A percentile compares a stretch with the other conserved stretches of the same genome.
phyloP scores from a whole-genome alignment of 768 basidiomycete genomes.

The Boletus rubropictus region DNA sequence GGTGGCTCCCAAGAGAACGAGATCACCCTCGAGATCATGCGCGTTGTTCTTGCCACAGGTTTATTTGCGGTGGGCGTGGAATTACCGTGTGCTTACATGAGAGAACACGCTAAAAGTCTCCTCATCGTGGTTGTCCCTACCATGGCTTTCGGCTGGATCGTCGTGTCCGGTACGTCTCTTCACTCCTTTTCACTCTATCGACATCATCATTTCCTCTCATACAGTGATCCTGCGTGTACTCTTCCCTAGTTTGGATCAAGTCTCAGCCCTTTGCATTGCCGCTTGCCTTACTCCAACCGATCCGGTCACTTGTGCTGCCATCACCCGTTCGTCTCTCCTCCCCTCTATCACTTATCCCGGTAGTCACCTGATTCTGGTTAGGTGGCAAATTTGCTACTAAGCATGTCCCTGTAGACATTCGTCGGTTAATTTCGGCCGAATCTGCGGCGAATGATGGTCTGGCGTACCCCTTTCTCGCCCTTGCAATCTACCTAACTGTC shows the following conservation, averaged over 20 bases:
- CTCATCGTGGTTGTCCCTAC: conserved; percentile 71
- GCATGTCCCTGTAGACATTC: conserved; percentile 69
- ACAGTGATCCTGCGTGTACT: conserved; percentile 61
- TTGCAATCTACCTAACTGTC: conserved; percentile 80
- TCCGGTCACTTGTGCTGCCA: conserved; percentile 85
- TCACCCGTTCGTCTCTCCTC: conserved; percentile 46
- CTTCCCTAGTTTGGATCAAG: conserved; percentile 64
- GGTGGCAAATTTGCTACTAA: conserved; percentile 66
- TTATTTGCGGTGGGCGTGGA: conserved; percentile 96
- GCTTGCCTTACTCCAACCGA: conserved; percentile 93
- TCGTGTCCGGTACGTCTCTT: conserved; percentile 54
- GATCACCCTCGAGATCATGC: conserved; percentile 83
- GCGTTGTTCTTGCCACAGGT: conserved; percentile 84
- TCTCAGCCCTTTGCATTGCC: conserved; percentile 79
- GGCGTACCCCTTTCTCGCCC: conserved; percentile 85
- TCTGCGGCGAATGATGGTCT: conserved; percentile 95
- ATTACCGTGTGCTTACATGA: conserved; percentile 80
- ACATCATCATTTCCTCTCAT: background rate
- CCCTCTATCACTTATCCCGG: background rate
- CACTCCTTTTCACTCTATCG: background rate
- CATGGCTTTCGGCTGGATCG: conserved; percentile 81
- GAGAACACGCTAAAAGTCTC: conserved; percentile 67
- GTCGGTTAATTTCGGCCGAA: conserved; percentile 80
- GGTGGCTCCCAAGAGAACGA: conserved; percentile 44
- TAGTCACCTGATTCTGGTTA: conserved; percentile 18